phyloP scores from a whole-genome alignment of 1,284 basidiomycete genomes.

The Rhodotorula sp. region DNA sequence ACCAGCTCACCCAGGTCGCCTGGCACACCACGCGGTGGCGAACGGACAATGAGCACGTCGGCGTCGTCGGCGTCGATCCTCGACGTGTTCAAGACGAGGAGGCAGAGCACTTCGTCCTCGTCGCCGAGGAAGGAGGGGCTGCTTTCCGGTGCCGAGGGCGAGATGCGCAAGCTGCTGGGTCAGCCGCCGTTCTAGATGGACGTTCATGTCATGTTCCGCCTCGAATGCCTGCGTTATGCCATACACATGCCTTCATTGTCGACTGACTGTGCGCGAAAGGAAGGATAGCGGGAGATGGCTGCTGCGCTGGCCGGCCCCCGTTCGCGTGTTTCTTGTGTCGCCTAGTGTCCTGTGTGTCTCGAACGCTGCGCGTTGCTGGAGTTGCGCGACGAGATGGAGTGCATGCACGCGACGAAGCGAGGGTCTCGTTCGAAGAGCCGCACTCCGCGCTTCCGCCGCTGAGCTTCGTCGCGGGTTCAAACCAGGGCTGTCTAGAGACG shows the following conservation, averaged over 20 bases:
- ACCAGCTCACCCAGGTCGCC: background rate
- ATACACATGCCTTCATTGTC: no score
- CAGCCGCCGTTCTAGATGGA: slow-evolving; percentile 22
- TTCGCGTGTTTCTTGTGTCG: no score
- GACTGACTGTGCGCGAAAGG: no score
- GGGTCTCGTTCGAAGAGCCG: no score
- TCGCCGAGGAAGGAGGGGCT: slow-evolving; percentile 6
- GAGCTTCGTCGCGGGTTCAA: no score
- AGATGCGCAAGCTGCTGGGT: slow-evolving; percentile 31
- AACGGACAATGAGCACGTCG: slow-evolving; percentile 2
- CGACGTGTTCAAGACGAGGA: slow-evolving; percentile 14
- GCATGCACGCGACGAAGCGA: no score
- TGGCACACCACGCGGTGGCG: background rate
- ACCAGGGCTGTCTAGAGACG: no score
- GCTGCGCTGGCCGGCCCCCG: no score
- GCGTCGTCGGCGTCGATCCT: slow-evolving; percentile 19
- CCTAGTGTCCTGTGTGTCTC: no score
- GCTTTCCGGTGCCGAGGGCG: slow-evolving; percentile 17
- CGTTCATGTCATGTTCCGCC: background rate
- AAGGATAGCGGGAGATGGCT: no score
- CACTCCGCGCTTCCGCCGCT: background rate
- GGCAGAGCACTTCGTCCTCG: background rate
- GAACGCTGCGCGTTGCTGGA: background rate
- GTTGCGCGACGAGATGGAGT: background rate
- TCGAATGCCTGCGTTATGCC: background rate